phyloP scores from a whole-genome alignment of 2,329 filamentous ascomycete genomes.

The Exophiala viscosa region DNA sequence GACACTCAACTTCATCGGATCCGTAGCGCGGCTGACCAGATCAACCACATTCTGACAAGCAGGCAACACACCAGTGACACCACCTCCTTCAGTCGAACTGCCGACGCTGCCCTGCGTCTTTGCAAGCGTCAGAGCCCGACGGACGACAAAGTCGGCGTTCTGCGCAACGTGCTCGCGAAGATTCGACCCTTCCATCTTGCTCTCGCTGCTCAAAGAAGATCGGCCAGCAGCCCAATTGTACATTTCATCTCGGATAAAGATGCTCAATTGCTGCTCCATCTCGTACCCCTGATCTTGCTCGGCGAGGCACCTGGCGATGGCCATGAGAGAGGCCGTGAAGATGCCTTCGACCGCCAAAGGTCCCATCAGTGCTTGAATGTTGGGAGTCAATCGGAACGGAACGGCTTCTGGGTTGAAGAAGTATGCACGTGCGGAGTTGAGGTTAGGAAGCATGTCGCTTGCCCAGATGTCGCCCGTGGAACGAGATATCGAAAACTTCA shows the following conservation, averaged over 20 bases:
- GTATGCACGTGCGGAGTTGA: constrained; percentile 77
- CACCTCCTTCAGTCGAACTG: constrained; percentile 3
- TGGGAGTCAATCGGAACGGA: constrained; percentile 94
- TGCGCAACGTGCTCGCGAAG: constrained; percentile 74
- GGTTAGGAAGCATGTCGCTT: constrained; percentile 85
- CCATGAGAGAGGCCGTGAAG: constrained; percentile 93
- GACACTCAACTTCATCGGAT: constrained; percentile 81
- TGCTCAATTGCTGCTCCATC: constrained; percentile 87
- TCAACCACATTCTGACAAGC: constrained; percentile 98
- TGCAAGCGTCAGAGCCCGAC: constrained; percentile 80
- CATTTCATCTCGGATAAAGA: constrained; percentile 97
- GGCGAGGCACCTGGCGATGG: constrained; percentile 87
- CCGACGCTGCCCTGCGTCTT: constrained; percentile 47
- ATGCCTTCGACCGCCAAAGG: constrained; percentile 94
- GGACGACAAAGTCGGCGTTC: constrained; percentile 89
- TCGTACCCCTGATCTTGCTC: constrained; percentile 69
- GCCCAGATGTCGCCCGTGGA: constrained; percentile 93
- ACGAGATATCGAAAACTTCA: constrained; percentile 89
- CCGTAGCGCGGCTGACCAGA: constrained; percentile 84
- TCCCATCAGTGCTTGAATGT: constrained; percentile 93
- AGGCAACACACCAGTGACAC: constrained; percentile 64
- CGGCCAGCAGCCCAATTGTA: constrained; percentile 86
- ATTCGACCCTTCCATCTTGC: constrained; percentile 61
- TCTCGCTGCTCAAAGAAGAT: constrained; percentile 21
- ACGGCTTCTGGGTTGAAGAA: constrained; percentile 96